Base-by-base conservation (phyloP, 2,329 filamentous ascomycete species). In the Diplocarpon rosae region DNA sequence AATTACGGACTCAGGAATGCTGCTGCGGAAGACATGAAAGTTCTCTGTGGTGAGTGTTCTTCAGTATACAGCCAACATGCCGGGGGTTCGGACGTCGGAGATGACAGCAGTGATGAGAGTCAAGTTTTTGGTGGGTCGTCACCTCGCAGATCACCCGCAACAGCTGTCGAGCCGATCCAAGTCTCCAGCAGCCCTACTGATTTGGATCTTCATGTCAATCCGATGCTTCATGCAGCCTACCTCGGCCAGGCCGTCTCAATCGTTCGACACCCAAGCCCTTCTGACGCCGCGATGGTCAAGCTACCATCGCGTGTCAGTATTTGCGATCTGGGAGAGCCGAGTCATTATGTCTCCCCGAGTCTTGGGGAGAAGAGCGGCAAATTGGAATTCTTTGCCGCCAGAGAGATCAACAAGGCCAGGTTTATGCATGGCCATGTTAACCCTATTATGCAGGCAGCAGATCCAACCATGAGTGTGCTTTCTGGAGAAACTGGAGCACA, bases 221-320 rank as follows among this genome's bases (percentile, higher is more conserved):
- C 11, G 10, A 32, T 12, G 11, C 5, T 32, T 12, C n/a, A 12
- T 32, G 30, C 3, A 9, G n/a, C 5, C n/a, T 32, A 12, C 30
- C 30, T 5, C n/a, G n/a, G n/a, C 30, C 5, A 35, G 15, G 9
- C 33, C 33, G 33, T 10, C 16, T 32, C 41, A 31, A 20, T 39
- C 4, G 20, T 45, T 31, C 51, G 62, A 37, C 53, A 58, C 12
- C 57, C 61, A 36, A 65, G 63, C 51, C 64, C 63, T 39, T 65
- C 63, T 8, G 62, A 65, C 48, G 62, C 62, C 15, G 63, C 63
- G 35, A 61, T 65, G 59, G 59, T 58, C 15, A 65, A 64, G 43
- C 39, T 44, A 27, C 39, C 43, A 29, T 32, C 35, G 20, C 24
- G 35, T 13, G 13, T 24, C 24, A 37, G 17, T 14, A 31, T 40